These are phyloP conservation scores for Linderina pennispora DNA, from an alignment of 192 early-diverging fungal genomes.

Conservation along the genomic window DNA sequence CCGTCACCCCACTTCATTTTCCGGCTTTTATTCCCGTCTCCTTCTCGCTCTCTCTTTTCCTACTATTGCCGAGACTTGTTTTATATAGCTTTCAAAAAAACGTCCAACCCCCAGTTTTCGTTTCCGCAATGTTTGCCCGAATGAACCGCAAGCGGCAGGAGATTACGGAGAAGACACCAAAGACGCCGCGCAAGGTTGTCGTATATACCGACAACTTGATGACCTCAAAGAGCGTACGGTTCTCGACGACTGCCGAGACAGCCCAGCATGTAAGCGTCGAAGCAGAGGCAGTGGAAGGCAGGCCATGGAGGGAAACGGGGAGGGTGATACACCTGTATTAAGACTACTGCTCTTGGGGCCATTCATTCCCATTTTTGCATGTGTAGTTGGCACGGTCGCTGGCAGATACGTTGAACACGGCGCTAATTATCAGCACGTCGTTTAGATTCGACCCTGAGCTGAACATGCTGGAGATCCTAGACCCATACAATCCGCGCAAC, in stretches of 20 bases:
- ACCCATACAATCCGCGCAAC: conserved; percentile 37
- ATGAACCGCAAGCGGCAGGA: conserved; percentile 41
- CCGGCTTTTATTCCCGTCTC: no score
- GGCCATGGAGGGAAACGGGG: no score
- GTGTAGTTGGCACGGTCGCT: conserved; percentile 29
- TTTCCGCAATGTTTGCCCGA: no score
- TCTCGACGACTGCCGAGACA: conserved; percentile 17
- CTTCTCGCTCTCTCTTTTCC: no score
- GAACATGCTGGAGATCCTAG: conserved; percentile 45
- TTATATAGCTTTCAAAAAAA: no score
- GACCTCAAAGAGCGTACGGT: conserved; percentile 33
- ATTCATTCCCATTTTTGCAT: not conserved
- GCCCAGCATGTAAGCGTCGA: conserved; percentile 19
- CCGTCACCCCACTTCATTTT: no score
- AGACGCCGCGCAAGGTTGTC: conserved; percentile 44
- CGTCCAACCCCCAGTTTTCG: no score
- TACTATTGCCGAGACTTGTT: no score
- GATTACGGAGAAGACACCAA: conserved; percentile 37
- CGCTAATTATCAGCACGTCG: conserved; percentile 38
- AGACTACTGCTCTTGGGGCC: not conserved
- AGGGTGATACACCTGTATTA: no score
- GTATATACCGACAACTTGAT: conserved; percentile 47
- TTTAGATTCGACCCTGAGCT: conserved; percentile 45
- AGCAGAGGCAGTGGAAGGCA: not conserved
- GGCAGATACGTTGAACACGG: conserved; percentile 37